Conservation (phyloP, 2,329 filamentous ascomycete species). For the Verticillium nonalfalfae region DNA sequence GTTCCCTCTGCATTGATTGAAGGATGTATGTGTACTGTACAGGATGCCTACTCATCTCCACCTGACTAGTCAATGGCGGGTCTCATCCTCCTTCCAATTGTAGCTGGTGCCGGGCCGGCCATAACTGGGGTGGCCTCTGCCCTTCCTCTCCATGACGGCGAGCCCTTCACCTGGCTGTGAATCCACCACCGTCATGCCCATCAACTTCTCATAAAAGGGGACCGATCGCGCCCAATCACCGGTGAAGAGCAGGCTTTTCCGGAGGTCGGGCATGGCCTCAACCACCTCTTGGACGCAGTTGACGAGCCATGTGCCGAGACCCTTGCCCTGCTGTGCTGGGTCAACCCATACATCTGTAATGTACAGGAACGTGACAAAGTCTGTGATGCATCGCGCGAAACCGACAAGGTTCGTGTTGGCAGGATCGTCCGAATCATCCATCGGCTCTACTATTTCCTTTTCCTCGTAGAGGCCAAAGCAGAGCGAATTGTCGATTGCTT, state of each 20-base stretch:
- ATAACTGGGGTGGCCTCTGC: slow-evolving; percentile 10
- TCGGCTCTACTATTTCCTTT: not conserved
- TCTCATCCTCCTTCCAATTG: not conserved
- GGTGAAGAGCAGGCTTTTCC: slow-evolving; percentile 52
- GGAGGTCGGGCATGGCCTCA: slow-evolving; percentile 49
- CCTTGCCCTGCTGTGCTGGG: slow-evolving; percentile 50
- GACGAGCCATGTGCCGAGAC: slow-evolving; percentile 61
- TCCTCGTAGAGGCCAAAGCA: slow-evolving; percentile 50
- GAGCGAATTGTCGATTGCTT: slow-evolving; percentile 50
- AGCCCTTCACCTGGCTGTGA: slow-evolving; percentile 1
- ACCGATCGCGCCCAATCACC: slow-evolving; percentile 22
- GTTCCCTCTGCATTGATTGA: too few relatives aligned
- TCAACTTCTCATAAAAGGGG: slow-evolving; percentile 22
- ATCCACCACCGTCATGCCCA: slow-evolving; percentile 22
- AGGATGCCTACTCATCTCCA: too few relatives aligned
- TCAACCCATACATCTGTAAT: slow-evolving; percentile 63
- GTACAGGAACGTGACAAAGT: slow-evolving; percentile 63
- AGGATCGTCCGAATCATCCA: not conserved
- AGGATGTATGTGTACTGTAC: too few relatives aligned
- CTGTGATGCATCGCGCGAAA: slow-evolving; percentile 60
- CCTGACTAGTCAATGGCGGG: too few relatives aligned
- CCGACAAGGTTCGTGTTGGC: slow-evolving; percentile 36
- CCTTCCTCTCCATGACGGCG: slow-evolving; percentile 15
- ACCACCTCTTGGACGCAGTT: slow-evolving; percentile 50
- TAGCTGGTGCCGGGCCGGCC: not conserved